Evolutionary conservation across 179 eudicot species (phyloP).

Genomic region (Pouteria campechiana): DNA sequence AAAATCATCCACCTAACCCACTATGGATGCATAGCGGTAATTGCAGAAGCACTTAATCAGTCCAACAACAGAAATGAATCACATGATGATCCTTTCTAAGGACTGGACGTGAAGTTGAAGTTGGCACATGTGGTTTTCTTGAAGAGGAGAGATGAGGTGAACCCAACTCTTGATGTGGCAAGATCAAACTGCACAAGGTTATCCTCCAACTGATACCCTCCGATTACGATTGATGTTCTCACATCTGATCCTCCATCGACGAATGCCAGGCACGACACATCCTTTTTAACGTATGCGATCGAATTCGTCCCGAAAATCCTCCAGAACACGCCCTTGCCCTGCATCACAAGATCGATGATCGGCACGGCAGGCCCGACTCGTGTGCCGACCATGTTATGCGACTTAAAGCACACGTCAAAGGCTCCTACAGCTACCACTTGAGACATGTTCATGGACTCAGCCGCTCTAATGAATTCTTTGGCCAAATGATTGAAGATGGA

Average conservation of each 20-base stretch:
- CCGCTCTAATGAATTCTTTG: constrained; percentile 14
- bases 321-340: constrained; percentile 20
- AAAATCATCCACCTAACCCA: no score
- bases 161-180: constrained; percentile 16
- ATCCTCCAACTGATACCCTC: constrained; percentile 29
- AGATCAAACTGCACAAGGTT: constrained; percentile 31
- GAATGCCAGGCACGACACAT: constrained; percentile 32
- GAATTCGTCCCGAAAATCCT: constrained; percentile 27
- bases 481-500: constrained; percentile 11
- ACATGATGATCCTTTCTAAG: no score
- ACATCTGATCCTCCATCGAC: constrained; percentile 18
- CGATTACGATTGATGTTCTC: constrained; percentile 19
- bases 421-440: constrained; percentile 10
- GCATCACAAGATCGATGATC: constrained; percentile 24
- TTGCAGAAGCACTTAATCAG: no score
- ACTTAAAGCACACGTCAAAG: constrained; percentile 18
- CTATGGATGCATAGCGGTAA: no score
- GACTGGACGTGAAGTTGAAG: constrained; percentile 26
- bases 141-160: constrained; percentile 19
- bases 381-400: constrained; percentile 1
- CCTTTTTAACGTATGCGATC: constrained; percentile 6
- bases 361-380: constrained; percentile 21
- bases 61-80: no score
- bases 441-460: constrained; percentile 18
- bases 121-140: constrained; percentile 21